These are phyloP conservation scores for Akanthomyces uredinophilus DNA, from an alignment of 2,329 filamentous ascomycete species.

Conservation along the genomic window DNA sequence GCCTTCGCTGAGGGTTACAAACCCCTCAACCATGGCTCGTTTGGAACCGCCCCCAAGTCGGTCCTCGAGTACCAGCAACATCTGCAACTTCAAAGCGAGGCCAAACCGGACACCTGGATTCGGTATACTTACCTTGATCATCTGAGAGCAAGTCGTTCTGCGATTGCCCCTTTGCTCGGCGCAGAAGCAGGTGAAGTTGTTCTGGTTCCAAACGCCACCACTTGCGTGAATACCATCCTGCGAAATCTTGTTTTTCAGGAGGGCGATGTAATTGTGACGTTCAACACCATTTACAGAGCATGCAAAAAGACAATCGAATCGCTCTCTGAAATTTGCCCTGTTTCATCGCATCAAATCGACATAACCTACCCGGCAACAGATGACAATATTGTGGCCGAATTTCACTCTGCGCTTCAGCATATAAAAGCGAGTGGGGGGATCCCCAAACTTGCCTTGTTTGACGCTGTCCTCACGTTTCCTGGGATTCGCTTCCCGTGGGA, in stretches of 20 bases:
- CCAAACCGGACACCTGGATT: conserved; percentile 60
- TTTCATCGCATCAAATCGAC: conserved; percentile 41
- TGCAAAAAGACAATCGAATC: conserved; percentile 60
- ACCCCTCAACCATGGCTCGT: conserved; percentile 50
- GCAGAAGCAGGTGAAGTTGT: conserved; percentile 56
- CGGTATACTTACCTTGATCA: conserved; percentile 51
- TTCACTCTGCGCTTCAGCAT: conserved; percentile 30
- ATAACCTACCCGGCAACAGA: conserved; percentile 57
- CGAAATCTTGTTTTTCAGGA: conserved; percentile 56
- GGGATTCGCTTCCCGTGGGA: conserved; percentile 69
- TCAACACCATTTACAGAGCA: conserved; percentile 62
- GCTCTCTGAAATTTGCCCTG: conserved; percentile 51
- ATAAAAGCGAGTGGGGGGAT: conserved; percentile 46
- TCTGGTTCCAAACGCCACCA: conserved; percentile 67
- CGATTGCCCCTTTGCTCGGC: conserved; percentile 56
- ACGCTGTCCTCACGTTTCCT: conserved; percentile 63
- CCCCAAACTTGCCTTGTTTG: conserved; percentile 62
- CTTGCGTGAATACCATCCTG: conserved; percentile 61
- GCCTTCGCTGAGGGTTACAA: conserved; percentile 27
- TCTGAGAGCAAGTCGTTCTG: conserved; percentile 52
- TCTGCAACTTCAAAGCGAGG: conserved; percentile 54
- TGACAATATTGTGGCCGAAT: conserved; percentile 43
- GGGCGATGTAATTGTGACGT: conserved; percentile 62
- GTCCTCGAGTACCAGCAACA: conserved; percentile 49
- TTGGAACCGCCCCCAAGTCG: conserved; percentile 57